Evolutionary conservation across 768 basidiomycete genomes (phyloP), one percentile per base, ranked within the genome.

Genomic region (Sporobolomyces pararoseus): DNA sequence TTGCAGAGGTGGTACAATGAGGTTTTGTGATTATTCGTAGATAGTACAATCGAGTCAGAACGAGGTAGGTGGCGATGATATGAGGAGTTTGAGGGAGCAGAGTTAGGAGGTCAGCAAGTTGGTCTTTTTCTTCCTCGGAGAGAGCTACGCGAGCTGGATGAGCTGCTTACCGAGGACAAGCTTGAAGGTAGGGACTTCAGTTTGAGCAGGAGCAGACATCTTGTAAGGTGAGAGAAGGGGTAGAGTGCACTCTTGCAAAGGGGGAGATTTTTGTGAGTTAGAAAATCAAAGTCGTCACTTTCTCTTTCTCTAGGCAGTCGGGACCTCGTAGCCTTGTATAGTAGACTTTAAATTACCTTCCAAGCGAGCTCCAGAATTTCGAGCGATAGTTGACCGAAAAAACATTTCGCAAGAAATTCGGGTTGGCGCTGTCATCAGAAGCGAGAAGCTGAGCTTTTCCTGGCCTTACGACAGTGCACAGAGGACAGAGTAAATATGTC

Each of bases 101-200:
- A 7, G 29, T 59, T n/a, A 52, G 23, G 44, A 47, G 34, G 65
- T 66, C 59, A 66, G 61, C 32, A 21, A 32, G n/a, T 25, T 50
- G 57, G 35, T 47, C 59, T 50, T 51, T 12, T 51, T 50, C 25
- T 16, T 44, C 4, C 0, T 14, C 3, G 17, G 10, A 23, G 21
- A 5, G 3, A n/a, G 47, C 27, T 29, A 39, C 21, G 7, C 42
- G 63, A 46, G 4, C 17, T 21, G 54, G 31, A 27, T 12, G 1
- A 0, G 74, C 64, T 60, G 83, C 89, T 78, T 79, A 94, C 94
- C 94, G 75, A 98, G 90, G 70, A 98, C 95, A 80, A 99, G 91
- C 83, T 99, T 99, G 85, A 98, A 99, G 66, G 92, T 91, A 44
- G 96, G 93, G 75, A 94, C 82, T 39, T 67, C 65, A 21, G 71